A percentile compares a stretch with the other conserved stretches of the same genome.
Evolutionary conservation across 192 early-diverging fungal species (phyloP).

Genomic region (Coemansia sp.): DNA sequence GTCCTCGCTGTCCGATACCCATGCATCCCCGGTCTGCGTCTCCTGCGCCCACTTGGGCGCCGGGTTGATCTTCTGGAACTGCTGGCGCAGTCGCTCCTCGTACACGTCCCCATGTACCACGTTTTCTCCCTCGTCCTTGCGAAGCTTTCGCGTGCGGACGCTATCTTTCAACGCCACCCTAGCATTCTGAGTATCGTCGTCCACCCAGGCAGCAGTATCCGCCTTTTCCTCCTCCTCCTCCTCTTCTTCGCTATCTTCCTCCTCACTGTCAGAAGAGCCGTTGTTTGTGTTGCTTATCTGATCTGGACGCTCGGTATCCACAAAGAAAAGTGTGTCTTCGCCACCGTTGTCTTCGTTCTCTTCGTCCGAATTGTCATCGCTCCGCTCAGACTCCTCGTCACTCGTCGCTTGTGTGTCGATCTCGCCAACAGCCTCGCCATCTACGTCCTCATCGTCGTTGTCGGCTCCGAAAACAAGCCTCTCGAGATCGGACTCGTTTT

Average conservation of each 20-base stretch:
- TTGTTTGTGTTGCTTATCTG: not conserved
- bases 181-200: slow-evolving; percentile 72
- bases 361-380: slow-evolving; percentile 4
- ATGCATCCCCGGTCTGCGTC: slow-evolving; percentile 16
- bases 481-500: slow-evolving; percentile 72
- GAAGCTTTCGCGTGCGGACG: slow-evolving; percentile 75
- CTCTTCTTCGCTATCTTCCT: slow-evolving; percentile 29
- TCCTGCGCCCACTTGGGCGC: slow-evolving; percentile 77
- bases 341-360: slow-evolving; percentile 4
- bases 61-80: slow-evolving; percentile 85
- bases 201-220: slow-evolving; percentile 68
- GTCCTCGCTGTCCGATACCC: slow-evolving; percentile 46
- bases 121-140: slow-evolving; percentile 72
- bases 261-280: not conserved
- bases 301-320: slow-evolving; percentile 34
- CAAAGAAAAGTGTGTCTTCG: slow-evolving; percentile 33
- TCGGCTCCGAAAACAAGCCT: slow-evolving; percentile 73
- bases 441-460: slow-evolving; percentile 41
- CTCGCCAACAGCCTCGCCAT: slow-evolving; percentile 7
- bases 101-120: slow-evolving; percentile 76
- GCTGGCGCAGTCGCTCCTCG: slow-evolving; percentile 74
- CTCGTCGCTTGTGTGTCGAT: slow-evolving; percentile 9
- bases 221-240: slow-evolving; percentile 40
- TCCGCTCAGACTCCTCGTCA: not conserved
- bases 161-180: slow-evolving; percentile 66